Conservation (phyloP, 2,329 filamentous ascomycete genomes). For the Dryadomyces sulphureus region DNA sequence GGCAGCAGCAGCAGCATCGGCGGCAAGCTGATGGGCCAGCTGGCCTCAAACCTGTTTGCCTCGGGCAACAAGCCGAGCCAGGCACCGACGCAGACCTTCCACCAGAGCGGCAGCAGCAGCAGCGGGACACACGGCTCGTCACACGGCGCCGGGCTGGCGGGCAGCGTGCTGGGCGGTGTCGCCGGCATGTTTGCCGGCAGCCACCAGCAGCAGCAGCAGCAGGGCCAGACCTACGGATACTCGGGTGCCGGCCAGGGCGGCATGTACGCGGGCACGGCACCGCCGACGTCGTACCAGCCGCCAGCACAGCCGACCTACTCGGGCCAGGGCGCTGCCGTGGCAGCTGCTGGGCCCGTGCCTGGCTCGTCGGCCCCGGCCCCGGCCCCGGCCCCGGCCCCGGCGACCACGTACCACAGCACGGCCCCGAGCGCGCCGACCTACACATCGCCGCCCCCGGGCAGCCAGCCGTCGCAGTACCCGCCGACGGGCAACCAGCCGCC, state of each 20-base stretch:
- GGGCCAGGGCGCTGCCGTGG: background rate
- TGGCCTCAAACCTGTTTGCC: constrained; percentile 40
- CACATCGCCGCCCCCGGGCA: background rate
- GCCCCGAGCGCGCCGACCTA: background rate
- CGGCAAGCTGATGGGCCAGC: constrained; percentile 41
- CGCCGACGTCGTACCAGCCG: constrained; percentile 44
- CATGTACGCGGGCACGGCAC: constrained; percentile 47
- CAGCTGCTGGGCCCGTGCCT: no score
- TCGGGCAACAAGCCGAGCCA: constrained; percentile 31
- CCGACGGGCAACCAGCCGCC: background rate
- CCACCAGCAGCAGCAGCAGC: constrained; percentile 20
- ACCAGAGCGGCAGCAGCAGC: constrained; percentile 29
- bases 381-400: background rate
- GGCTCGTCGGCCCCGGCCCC: background rate
- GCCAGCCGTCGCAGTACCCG: background rate
- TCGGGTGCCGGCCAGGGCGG: constrained; percentile 38
- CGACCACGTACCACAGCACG: background rate
- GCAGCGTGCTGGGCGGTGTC: constrained; percentile 39
- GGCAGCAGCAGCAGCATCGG: constrained; percentile 22
- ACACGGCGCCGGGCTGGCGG: constrained; percentile 30
- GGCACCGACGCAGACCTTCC: constrained; percentile 26
- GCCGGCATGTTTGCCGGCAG: constrained; percentile 36
- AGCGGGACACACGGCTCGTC: constrained; percentile 21
- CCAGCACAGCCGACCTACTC: constrained; percentile 13
- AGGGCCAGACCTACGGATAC: constrained; percentile 41